Percentiles rank a stretch among this genome's conserved stretches.
Conservation (phyloP, 441 rosid genomes). For the Populus tomentosa region DNA sequence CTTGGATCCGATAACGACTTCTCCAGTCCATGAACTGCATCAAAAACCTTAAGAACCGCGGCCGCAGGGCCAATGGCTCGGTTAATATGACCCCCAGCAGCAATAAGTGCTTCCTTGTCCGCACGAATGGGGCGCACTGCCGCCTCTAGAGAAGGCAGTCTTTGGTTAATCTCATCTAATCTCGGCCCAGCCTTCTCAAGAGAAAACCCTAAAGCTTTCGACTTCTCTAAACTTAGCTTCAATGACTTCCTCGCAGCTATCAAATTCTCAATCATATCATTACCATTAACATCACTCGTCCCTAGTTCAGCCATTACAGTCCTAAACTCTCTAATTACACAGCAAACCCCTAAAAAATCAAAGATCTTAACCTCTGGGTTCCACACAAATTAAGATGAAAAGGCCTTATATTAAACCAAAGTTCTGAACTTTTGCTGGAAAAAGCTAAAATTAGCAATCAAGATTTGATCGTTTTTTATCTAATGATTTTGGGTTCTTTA, state of each 20-base stretch:
- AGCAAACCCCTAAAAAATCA: slow-evolving; percentile 16
- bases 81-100: slow-evolving; percentile 87
- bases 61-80: slow-evolving; percentile 99
- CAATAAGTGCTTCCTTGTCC: slow-evolving; percentile 72
- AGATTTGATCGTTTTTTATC: background rate
- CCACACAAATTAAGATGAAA: background rate
- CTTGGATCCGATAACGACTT: slow-evolving; percentile 82
- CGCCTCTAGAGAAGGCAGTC: slow-evolving; percentile 73
- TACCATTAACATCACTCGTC: background rate
- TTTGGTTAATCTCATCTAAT: slow-evolving; percentile 69
- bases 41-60: slow-evolving; percentile 96
- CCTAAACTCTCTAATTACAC: slow-evolving; percentile 17
- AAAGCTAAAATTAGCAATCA: background rate
- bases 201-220: slow-evolving; percentile 54
- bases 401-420: background rate
- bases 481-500: slow-evolving; percentile 3
- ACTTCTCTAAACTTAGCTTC: slow-evolving; percentile 74
- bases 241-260: slow-evolving; percentile 62
- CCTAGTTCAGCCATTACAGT: slow-evolving; percentile 48
- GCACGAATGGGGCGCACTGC: slow-evolving; percentile 90
- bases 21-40: slow-evolving; percentile 95
- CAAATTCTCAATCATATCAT: slow-evolving; percentile 40
- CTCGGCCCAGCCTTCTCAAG: slow-evolving; percentile 66
- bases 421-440: background rate
- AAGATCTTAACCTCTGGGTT: background rate